Evolutionary conservation across 2,329 filamentous ascomycete genomes (phyloP), one percentile per base, ranked within the genome.

Genomic region (Ophiostoma novo-ulmi): DNA sequence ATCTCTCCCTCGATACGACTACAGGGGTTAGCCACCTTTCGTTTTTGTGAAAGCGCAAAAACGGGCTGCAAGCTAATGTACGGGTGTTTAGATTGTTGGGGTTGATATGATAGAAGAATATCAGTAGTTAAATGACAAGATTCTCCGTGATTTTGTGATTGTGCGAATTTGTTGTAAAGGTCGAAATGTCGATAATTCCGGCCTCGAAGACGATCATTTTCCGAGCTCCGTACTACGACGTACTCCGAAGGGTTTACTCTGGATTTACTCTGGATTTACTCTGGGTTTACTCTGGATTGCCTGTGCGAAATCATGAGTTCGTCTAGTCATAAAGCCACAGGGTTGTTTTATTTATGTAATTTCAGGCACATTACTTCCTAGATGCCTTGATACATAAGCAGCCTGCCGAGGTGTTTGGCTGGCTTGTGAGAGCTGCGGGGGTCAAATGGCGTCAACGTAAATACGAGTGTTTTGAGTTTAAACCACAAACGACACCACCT

Each of bases 21-120:
- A 58, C 63, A 70, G 69, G 69, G 69, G 31, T 31, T 48, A 35
- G 36, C 63, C 64, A 70, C 69, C 69, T 67, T 67, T 70, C 64
- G 52, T 61, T 67, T 70, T 70, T 17, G 69, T 67, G 36, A 68
- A 52, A 64, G 55, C 58, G 55, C 65, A 70, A 55, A 68, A 65
- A 20, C 65, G 52, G 65, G 14, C 26, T 70, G 69, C 69, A 70
- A 61, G 64, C 69, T 70, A 70, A 58, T 67, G 64, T 58, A 41
- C 35, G n/a, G 39, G 38, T 20, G 61, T 36, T n/a, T 61, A 65
- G n/a, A 14, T 35, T 63, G 61, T 1, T 52, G 22, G 38, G 20
- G 48, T 55, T 70, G 26, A 44, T 52, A 13, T 64, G 39, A 36
- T 13, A 48, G n/a, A 22, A 17, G 17, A 3, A 26, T 58, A 58